A percentile compares a stretch with the other conserved stretches of the same genome.
phyloP scores from a whole-genome alignment of 2,329 filamentous ascomycete genomes.

The Arthrinium phaeospermum region DNA sequence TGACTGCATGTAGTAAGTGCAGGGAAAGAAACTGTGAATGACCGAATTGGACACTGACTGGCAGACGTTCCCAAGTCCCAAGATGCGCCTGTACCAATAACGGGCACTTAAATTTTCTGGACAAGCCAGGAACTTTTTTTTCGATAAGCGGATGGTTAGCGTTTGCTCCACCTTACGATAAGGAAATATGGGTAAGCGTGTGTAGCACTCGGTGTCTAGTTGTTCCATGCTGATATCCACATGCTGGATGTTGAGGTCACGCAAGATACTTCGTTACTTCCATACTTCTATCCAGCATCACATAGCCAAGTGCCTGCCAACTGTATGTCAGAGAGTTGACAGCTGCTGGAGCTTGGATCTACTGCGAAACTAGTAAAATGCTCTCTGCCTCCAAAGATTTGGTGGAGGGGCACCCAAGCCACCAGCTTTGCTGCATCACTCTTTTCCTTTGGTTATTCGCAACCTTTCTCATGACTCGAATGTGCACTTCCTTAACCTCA shows the following conservation, averaged over 20 bases:
- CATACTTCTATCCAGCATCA: not conserved
- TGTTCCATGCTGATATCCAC: not conserved
- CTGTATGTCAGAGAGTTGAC: slow-evolving; percentile 5
- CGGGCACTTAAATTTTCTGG: slow-evolving; percentile 15
- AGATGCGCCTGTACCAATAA: slow-evolving; percentile 16
- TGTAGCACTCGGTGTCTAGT: not conserved
- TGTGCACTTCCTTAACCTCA: not conserved
- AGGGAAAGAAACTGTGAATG: not conserved
- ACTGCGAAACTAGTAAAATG: not conserved
- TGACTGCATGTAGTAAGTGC: not conserved
- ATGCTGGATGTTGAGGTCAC: not conserved
- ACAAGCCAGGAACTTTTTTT: slow-evolving; percentile 14
- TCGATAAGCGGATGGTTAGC: not conserved
- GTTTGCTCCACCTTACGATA: not conserved
- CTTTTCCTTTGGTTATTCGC: not conserved
- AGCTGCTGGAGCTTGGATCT: slow-evolving; percentile 4
- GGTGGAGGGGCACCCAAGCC: not conserved
- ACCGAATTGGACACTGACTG: not conserved
- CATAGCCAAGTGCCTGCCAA: not conserved
- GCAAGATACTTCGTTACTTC: not conserved
- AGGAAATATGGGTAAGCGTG: not conserved
- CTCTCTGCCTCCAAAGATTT: not conserved
- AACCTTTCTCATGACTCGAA: slow-evolving; percentile 13
- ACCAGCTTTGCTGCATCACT: slow-evolving; percentile 6
- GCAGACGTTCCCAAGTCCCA: slow-evolving; percentile 12